Evolutionary conservation across 208 protist species (phyloP).

Genomic region (Crithidia bombi): DNA sequence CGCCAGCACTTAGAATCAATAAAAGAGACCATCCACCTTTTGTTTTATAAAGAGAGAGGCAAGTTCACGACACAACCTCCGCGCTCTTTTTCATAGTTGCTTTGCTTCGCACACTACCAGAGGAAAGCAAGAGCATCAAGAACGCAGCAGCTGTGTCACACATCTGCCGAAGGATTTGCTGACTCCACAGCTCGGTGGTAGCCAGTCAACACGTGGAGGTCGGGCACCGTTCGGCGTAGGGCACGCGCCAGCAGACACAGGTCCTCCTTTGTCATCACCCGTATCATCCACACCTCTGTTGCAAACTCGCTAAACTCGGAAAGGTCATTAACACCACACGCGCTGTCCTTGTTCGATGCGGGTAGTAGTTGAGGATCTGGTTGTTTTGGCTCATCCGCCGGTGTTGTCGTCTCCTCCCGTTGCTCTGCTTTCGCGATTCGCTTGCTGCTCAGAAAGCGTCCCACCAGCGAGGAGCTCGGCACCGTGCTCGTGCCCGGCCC

Average conservation of each 20-base stretch:
- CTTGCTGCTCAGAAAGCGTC: background rate
- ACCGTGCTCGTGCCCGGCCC: background rate
- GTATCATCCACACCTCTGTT: constrained; percentile 22
- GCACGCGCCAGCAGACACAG: constrained; percentile 3
- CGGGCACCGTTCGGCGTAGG: constrained; percentile 1
- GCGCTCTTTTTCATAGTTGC: no score
- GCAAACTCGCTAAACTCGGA: background rate
- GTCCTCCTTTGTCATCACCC: constrained; percentile 11
- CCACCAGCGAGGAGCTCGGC: background rate
- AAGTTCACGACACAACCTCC: no score
- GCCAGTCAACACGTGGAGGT: background rate
- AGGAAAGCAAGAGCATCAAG: no score
- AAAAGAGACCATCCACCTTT: no score
- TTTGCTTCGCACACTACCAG: no score
- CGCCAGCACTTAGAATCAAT: no score
- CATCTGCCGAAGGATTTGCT: background rate
- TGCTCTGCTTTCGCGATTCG: background rate
- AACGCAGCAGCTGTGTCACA: no score
- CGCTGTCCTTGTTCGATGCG: background rate
- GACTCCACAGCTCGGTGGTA: background rate
- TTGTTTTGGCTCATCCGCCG: background rate
- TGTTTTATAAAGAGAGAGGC: no score
- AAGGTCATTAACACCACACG: background rate
- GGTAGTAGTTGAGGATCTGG: background rate
- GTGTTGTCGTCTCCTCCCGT: background rate